Evolutionary conservation across 2,329 filamentous ascomycete species (phyloP), one percentile per base, ranked within the genome.

Genomic region (Thielaviopsis musarum): DNA sequence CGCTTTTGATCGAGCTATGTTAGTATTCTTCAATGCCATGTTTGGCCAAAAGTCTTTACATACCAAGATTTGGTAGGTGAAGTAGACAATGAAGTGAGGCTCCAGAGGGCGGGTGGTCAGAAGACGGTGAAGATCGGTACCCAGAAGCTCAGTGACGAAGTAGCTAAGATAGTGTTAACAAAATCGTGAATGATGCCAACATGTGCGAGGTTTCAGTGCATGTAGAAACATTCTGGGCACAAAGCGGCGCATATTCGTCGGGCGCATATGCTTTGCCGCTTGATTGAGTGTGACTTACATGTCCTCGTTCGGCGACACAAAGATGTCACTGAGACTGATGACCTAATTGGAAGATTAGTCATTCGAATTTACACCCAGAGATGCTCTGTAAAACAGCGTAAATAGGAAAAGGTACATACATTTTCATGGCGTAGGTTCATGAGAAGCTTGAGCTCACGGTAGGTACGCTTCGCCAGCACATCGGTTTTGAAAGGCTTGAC

Each of bases 401-500:
- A 0, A 51, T 7, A 19, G 0, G 28, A 34, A 4, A n/a, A 15
- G 12, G 10, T 5, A n/a, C 71, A 58, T 72, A 95, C 91, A 75
- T 98, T 98, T 75, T 98, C 93, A 72, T 98, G 93, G 70, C 85
- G 85, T 63, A 98, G 77, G 70, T 98, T 93, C 78, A 97, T 98
- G 69, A 98, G 78, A 64, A 98, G 81, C 78, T 97, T 98, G 70
- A 98, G 77, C 73, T 98, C 93, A 69, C 93, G 85, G 73, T 98
- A 98, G 65, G 93, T 98, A 70, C 93, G 83, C 78, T 98, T 98
- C 61, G 93, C 93, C 54, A 98, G 79, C 61, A 98, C 93, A 1
- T 93, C 91, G n/a, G 93, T 98, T 79, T 91, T 96, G 75, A 98
- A 98, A 10, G 93, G 93, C 78, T 97, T 98, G 91, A 98, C 97